Conservation (phyloP, 768 basidiomycete species). For the Naganishia friedmannii region DNA sequence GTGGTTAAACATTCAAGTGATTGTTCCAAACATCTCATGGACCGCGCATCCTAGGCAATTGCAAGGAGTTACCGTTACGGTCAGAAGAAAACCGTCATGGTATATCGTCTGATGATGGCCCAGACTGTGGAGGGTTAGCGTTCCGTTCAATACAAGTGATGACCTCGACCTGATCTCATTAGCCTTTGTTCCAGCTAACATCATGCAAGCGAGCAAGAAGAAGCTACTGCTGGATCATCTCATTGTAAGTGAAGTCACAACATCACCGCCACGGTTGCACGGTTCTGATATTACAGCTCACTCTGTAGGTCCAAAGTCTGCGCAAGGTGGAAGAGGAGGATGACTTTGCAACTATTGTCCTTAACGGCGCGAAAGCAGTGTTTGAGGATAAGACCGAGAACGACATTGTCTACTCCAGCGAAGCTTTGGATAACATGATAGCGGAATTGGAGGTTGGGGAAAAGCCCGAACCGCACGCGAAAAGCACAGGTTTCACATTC, state of each 20-base stretch:
- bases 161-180: neutral
- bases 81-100: slow-evolving; percentile 87
- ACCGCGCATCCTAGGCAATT: slow-evolving; percentile 65
- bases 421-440: slow-evolving; percentile 80
- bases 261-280: neutral
- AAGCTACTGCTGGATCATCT: slow-evolving; percentile 91
- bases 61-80: slow-evolving; percentile 91
- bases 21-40: neutral
- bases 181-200: slow-evolving; percentile 63
- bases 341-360: slow-evolving; percentile 75
- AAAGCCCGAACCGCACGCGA: slow-evolving; percentile 8
- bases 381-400: slow-evolving; percentile 62
- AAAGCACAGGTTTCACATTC: slow-evolving; percentile 26
- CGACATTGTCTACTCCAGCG: slow-evolving; percentile 67
- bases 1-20: slow-evolving; percentile 36
- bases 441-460: slow-evolving; percentile 66
- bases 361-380: slow-evolving; percentile 80
- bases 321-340: slow-evolving; percentile 76
- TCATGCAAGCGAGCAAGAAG: slow-evolving; percentile 89
- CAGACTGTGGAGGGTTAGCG: slow-evolving; percentile 78
- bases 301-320: slow-evolving; percentile 66
- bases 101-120: slow-evolving; percentile 95
- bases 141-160: neutral
- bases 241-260: slow-evolving; percentile 59
- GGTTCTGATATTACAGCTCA: slow-evolving; percentile 33